Evolutionary conservation across 441 rosid species (phyloP).

Genomic region (Jatropha podagrica): DNA sequence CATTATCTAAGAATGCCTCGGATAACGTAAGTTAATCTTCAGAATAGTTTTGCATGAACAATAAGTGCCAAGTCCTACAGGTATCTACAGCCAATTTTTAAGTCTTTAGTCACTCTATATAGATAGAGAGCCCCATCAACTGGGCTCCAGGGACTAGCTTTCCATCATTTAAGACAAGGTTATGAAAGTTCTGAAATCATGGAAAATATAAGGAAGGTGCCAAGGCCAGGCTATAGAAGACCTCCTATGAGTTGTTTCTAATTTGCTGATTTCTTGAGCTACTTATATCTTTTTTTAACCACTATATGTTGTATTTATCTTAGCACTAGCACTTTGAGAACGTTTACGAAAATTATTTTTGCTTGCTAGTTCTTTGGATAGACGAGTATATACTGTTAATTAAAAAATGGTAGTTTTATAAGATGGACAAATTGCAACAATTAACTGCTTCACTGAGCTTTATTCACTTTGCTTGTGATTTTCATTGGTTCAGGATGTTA

Average conservation of each 20-base stretch:
- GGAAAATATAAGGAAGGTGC: not conserved
- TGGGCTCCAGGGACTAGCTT: not conserved
- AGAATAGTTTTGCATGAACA: not conserved
- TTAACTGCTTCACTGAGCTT: not conserved
- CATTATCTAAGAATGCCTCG: not conserved
- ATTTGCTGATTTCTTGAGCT: not conserved
- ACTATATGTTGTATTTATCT: not conserved
- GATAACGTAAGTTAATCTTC: not conserved
- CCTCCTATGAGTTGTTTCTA: not conserved
- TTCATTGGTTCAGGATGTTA: constrained; percentile 64
- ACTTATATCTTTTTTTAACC: not conserved
- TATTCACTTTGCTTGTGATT: constrained; percentile 15
- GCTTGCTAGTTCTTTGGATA: not conserved
- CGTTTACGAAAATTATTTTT: not conserved
- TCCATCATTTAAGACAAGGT: not conserved
- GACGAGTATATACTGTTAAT: not conserved
- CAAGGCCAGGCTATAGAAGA: not conserved
- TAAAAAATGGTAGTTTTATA: not conserved
- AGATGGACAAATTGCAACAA: not conserved
- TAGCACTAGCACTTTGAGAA: not conserved
- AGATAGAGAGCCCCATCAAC: not conserved
- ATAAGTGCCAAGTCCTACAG: not conserved
- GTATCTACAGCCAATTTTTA: not conserved
- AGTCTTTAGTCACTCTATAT: not conserved
- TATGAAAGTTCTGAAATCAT: not conserved